phyloP scores from a whole-genome alignment of 2,329 filamentous ascomycete species.

The Paraphoma chrysanthemicola region DNA sequence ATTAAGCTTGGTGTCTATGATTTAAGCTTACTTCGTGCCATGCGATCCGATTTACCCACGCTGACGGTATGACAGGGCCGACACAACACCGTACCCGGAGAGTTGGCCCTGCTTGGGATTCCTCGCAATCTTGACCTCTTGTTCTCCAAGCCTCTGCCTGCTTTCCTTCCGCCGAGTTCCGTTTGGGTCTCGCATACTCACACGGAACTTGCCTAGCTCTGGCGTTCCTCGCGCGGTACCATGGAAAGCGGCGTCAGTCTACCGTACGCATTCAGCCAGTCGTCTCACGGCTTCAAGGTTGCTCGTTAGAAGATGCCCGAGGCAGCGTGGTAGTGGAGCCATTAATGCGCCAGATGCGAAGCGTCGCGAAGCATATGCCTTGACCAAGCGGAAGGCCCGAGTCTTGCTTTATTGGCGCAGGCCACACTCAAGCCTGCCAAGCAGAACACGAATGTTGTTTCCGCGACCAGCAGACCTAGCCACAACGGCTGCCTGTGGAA shows the following conservation, averaged over 20 bases:
- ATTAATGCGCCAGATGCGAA: constrained; percentile 21
- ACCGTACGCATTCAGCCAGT: constrained; percentile 6
- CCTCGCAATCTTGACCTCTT: not conserved
- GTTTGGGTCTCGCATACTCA: not conserved
- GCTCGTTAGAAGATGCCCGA: constrained; percentile 25
- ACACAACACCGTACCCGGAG: constrained; percentile 2
- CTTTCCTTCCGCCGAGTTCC: not conserved
- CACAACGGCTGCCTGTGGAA: constrained; percentile 20
- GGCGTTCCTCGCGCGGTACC: not conserved
- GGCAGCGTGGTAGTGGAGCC: constrained; percentile 23
- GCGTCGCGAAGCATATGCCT: constrained; percentile 22
- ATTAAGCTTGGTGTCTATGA: constrained; percentile 39
- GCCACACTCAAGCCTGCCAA: constrained; percentile 44
- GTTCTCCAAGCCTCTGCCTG: constrained; percentile 2
- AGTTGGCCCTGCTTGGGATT: not conserved
- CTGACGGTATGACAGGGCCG: constrained; percentile 28
- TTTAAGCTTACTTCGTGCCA: constrained; percentile 46
- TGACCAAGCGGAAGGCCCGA: constrained; percentile 41
- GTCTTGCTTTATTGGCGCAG: constrained; percentile 35
- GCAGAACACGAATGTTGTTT: constrained; percentile 41
- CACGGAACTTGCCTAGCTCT: not conserved
- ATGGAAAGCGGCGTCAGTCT: not conserved
- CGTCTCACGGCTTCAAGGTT: constrained; percentile 7
- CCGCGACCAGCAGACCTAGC: constrained; percentile 33
- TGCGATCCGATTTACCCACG: constrained; percentile 34